Conservation (phyloP, 345 rosid genomes). For the Aquilaria malaccensis region DNA sequence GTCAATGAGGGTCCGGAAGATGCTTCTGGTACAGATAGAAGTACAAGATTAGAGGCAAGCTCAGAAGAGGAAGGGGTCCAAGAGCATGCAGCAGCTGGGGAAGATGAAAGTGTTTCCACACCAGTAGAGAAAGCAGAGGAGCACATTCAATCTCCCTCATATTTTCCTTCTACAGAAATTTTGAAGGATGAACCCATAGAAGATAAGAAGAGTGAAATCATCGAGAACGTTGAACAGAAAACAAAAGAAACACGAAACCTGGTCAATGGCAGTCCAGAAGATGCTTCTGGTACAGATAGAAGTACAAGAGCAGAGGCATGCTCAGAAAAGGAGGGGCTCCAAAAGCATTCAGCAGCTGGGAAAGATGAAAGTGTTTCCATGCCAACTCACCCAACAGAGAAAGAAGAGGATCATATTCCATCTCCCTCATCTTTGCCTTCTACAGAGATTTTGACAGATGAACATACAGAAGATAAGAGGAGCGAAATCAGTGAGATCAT, state of each 20-base stretch:
- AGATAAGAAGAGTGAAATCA: background rate
- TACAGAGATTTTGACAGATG: background rate
- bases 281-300: slow-evolving; percentile 8
- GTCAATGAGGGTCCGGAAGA: slow-evolving; percentile 8
- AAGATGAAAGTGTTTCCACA: slow-evolving; percentile 14
- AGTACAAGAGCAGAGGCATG: background rate
- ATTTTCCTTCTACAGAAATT: too few relatives aligned
- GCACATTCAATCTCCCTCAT: too few relatives aligned
- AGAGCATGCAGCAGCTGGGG: slow-evolving; percentile 15
- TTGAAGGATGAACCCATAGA: background rate
- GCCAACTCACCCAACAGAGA: slow-evolving; percentile 8
- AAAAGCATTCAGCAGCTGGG: background rate
- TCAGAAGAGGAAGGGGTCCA: slow-evolving; percentile 12
- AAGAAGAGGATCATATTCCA: slow-evolving; percentile 2
- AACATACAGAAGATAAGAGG: background rate
- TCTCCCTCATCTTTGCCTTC: too few relatives aligned
- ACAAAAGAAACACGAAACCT: background rate
- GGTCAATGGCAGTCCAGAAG: background rate
- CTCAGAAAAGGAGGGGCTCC: slow-evolving; percentile 1
- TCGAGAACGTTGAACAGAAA: background rate
- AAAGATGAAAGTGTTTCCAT: slow-evolving; percentile 5
- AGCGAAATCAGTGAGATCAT: background rate
- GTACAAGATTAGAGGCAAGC: slow-evolving; percentile 9
- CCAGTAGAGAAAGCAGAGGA: slow-evolving; percentile 16
- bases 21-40: slow-evolving; percentile 8